Evolutionary conservation across 768 basidiomycete genomes (phyloP), one percentile per base, ranked within the genome.

Genomic region (Boletus rubropictus): DNA sequence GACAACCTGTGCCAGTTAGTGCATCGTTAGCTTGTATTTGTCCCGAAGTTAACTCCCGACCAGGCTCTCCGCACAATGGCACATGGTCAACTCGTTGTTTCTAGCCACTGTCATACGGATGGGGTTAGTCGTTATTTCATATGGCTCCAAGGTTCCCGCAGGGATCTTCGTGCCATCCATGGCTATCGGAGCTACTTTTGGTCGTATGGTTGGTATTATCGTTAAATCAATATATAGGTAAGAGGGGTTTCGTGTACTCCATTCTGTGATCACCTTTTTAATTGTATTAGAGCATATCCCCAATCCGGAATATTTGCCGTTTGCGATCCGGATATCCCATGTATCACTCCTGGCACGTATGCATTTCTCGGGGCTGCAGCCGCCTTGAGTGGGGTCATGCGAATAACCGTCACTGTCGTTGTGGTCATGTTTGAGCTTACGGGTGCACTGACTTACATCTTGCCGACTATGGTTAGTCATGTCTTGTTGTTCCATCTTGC

Each of bases 381-480:
- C 6, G 89, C 93, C 12, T 71, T 99, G 34, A 93, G 96, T 45
- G 95, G 96, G 28, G 83, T 98, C 44, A 99, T 97, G 79, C 80
- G 94, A 56, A 89, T 98, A 48, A 99, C 96, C 0, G 92, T 98
- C 22, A 91, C 94, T 0, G 93, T 99, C 5, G 96, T 98, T 7
- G 96, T 98, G 29, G 94, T 99, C 67, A 98, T 99, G 93, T 98
- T 97, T 64, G 95, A 98, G 60, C 75, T 99, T 17, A 99, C 96
- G 4, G 96, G 96, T 11, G 95, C 96, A 6, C 66, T 98, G 59
- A 97, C 92, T 17, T 98, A 99, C 62, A 94, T 98, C 55, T 69
- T 99, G 22, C 96, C 96, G 6, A 94, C 92, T 12, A 99, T 99
- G 96, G 95, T 93, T 54, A 56, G 77, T 58, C 20, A 12, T 15